Evolutionary conservation across 2,329 filamentous ascomycete species (phyloP).

Genomic region (Exutisphaerella laricina): DNA sequence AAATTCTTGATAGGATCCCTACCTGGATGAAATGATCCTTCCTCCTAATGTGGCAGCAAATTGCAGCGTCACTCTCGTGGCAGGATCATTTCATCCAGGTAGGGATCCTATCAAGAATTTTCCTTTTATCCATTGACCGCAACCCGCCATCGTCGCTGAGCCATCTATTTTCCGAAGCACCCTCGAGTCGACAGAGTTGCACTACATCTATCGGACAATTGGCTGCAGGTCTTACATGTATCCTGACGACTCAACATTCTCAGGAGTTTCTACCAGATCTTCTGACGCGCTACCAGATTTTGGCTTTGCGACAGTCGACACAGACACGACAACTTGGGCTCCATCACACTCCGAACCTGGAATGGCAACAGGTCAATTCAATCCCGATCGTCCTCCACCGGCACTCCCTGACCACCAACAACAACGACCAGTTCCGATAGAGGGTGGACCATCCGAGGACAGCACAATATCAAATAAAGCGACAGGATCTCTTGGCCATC

Average conservation of each 20-base stretch:
- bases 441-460: conserved; percentile 9
- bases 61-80: conserved; percentile 14
- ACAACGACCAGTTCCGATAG: conserved; percentile 3
- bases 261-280: conserved; percentile 11
- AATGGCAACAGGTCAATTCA: conserved; percentile 11
- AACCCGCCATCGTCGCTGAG: conserved; percentile 7
- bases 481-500: conserved; percentile 2
- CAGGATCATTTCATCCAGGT: conserved; percentile 10
- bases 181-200: conserved; percentile 1
- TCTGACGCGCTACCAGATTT: conserved; percentile 12
- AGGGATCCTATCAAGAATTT: conserved; percentile 6
- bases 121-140: conserved; percentile 1
- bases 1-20: conserved; percentile 6
- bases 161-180: conserved; percentile 2
- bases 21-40: conserved; percentile 9
- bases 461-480: conserved; percentile 9
- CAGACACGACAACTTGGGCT: conserved; percentile 7
- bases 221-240: conserved; percentile 1
- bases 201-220: not conserved
- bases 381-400: conserved; percentile 9
- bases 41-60: conserved; percentile 14
- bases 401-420: conserved; percentile 7
- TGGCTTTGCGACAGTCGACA: conserved; percentile 4
- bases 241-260: conserved; percentile 6
- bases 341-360: not conserved